Conservation (phyloP, 2,329 filamentous ascomycete species). For the Paecilomyces variotii region DNA sequence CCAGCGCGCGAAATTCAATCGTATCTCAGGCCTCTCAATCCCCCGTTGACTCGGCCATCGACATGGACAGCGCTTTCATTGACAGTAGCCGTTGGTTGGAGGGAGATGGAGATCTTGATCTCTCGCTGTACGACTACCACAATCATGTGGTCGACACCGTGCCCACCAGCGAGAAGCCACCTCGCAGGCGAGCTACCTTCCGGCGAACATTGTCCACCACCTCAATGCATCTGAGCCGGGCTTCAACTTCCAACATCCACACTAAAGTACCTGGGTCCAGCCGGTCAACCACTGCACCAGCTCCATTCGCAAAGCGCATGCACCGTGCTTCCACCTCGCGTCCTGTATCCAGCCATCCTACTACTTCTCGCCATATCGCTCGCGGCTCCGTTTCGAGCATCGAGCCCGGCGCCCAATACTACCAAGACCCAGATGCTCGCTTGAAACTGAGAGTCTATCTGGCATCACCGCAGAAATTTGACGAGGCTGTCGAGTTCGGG, state of each 20-base stretch:
- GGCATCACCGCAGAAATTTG: conserved; percentile 86
- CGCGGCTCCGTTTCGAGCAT: conserved; percentile 46
- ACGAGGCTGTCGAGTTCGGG: conserved; percentile 89
- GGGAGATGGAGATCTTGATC: conserved; percentile 62
- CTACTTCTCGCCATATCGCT: conserved; percentile 51
- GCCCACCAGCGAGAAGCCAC: conserved; percentile 15
- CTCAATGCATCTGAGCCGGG: conserved; percentile 54
- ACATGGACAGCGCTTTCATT: conserved; percentile 49
- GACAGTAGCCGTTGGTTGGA: conserved; percentile 69
- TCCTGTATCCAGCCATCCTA: conserved; percentile 35
- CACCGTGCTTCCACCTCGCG: conserved; percentile 28
- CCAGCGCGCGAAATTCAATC: conserved; percentile 12
- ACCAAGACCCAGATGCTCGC: conserved; percentile 81
- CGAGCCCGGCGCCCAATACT: conserved; percentile 70
- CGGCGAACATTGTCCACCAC: conserved; percentile 65
- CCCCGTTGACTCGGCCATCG: conserved; percentile 22
- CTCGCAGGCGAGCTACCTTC: conserved; percentile 50
- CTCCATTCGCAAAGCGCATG: conserved; percentile 19
- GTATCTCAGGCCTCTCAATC: conserved; percentile 15
- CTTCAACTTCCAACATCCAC: conserved; percentile 34
- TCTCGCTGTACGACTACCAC: conserved; percentile 64
- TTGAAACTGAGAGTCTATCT: conserved; percentile 79
- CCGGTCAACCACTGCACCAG: conserved; percentile 33
- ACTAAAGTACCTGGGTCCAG: conserved; percentile 25
- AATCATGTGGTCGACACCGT: conserved; percentile 48